These are phyloP conservation scores for Claviceps africana DNA, from an alignment of 2,329 filamentous ascomycete species.

Conservation along the genomic window DNA sequence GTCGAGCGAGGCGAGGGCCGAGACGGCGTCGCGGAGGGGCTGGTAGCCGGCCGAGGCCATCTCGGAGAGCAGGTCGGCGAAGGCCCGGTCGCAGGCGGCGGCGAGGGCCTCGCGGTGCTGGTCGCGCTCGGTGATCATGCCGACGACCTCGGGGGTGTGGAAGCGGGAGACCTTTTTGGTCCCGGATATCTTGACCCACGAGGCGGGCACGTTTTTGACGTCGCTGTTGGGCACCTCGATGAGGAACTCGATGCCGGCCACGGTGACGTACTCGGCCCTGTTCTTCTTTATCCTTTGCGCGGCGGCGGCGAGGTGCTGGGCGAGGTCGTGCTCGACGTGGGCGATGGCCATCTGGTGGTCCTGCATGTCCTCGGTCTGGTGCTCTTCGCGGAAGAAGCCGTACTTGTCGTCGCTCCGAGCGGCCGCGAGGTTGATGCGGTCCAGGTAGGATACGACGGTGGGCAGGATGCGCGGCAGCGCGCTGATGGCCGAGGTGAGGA, in stretches of 20 bases:
- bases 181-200: slow-evolving; percentile 87
- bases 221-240: slow-evolving; percentile 78
- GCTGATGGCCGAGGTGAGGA: slow-evolving; percentile 58
- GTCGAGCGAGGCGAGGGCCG: slow-evolving; percentile 75
- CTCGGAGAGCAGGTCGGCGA: slow-evolving; percentile 52
- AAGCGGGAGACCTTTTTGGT: slow-evolving; percentile 89
- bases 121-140: slow-evolving; percentile 72
- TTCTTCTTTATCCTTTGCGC: slow-evolving; percentile 60
- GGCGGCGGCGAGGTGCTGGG: slow-evolving; percentile 58
- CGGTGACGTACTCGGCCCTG: slow-evolving; percentile 62
- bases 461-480: slow-evolving; percentile 64
- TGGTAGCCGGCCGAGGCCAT: slow-evolving; percentile 81
- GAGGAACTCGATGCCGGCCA: slow-evolving; percentile 84
- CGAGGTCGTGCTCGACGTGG: slow-evolving; percentile 79
- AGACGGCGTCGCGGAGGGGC: slow-evolving; percentile 73
- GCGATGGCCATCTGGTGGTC: slow-evolving; percentile 83
- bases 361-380: slow-evolving; percentile 79
- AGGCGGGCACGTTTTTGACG: slow-evolving; percentile 78
- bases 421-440: slow-evolving; percentile 72
- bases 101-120: slow-evolving; percentile 90
- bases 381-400: slow-evolving; percentile 73
- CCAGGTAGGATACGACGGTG: slow-evolving; percentile 59
- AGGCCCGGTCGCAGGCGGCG: slow-evolving; percentile 80
- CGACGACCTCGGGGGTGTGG: slow-evolving; percentile 81
- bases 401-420: slow-evolving; percentile 87